These are phyloP conservation scores for Lipomyces starkeyi DNA, from an alignment of 805 yeast species.

Conservation along the genomic window DNA sequence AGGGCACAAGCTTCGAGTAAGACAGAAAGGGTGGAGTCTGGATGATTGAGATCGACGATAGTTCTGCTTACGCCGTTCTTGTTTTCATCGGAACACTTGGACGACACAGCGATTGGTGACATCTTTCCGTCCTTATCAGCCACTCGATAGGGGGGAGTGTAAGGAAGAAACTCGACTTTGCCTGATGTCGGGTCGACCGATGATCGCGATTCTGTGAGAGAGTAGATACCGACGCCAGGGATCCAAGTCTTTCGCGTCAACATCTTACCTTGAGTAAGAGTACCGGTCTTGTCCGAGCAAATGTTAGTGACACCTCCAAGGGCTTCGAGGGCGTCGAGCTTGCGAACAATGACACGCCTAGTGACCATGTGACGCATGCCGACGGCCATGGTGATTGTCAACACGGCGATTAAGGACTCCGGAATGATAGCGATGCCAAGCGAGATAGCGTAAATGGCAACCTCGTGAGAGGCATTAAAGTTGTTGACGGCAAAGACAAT, in stretches of 20 bases:
- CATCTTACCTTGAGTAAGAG: constrained; percentile 82
- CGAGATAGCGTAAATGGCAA: constrained; percentile 87
- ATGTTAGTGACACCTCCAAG: constrained; percentile 79
- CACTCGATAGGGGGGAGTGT: constrained; percentile 38
- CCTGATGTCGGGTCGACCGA: constrained; percentile 72
- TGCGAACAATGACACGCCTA: constrained; percentile 74
- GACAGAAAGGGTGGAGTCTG: constrained; percentile 36
- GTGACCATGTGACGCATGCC: constrained; percentile 77
- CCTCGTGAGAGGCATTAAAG: constrained; percentile 74
- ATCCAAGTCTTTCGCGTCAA: constrained; percentile 72
- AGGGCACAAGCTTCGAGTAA: constrained; percentile 74
- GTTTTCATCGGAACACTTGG: neutral
- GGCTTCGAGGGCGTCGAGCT: constrained; percentile 77
- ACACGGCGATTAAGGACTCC: constrained; percentile 76
- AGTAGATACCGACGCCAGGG: constrained; percentile 64
- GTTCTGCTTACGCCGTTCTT: too few relatives aligned
- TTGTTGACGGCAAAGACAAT: constrained; percentile 86
- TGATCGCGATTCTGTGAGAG: constrained; percentile 60
- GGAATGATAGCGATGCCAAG: constrained; percentile 85
- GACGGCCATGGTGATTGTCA: constrained; percentile 85
- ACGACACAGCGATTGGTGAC: constrained; percentile 37
- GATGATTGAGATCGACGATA: neutral
- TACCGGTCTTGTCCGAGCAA: constrained; percentile 85
- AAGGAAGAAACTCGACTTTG: constrained; percentile 42
- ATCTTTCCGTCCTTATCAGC: constrained; percentile 14